phyloP scores from a whole-genome alignment of 2,329 filamentous ascomycete genomes.

The Fusarium udum region DNA sequence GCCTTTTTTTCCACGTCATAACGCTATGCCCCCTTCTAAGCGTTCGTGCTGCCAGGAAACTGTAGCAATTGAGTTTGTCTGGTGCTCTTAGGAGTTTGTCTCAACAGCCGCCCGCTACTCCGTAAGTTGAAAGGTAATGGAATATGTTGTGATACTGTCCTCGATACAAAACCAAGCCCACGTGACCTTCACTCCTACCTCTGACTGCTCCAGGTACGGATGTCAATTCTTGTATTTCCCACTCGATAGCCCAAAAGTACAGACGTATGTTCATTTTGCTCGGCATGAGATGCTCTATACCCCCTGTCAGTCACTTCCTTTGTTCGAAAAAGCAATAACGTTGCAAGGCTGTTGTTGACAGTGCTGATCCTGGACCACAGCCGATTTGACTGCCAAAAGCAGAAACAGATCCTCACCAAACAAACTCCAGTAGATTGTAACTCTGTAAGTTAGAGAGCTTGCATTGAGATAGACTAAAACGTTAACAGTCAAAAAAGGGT shows the following conservation, averaged over 20 bases:
- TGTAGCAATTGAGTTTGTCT: not conserved
- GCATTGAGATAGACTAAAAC: conserved; percentile 12
- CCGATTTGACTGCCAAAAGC: conserved; percentile 21
- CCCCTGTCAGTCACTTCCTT: conserved; percentile 6
- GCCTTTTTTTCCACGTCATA: not conserved
- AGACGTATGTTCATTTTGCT: not conserved
- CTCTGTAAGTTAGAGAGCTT: conserved; percentile 26
- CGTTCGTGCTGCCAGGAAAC: not conserved
- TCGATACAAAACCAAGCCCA: not conserved
- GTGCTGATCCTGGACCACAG: conserved; percentile 19
- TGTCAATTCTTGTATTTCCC: not conserved
- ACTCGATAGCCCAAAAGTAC: not conserved
- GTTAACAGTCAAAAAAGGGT: conserved; percentile 18
- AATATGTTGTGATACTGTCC: not conserved
- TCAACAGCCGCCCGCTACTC: not conserved
- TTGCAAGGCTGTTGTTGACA: not conserved
- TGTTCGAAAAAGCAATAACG: not conserved
- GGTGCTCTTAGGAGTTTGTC: not conserved
- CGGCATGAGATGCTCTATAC: not conserved
- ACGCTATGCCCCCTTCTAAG: not conserved
- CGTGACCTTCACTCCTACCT: conserved; percentile 12
- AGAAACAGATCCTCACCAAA: conserved; percentile 28
- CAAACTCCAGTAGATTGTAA: conserved; percentile 5
- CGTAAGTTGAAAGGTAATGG: not conserved
- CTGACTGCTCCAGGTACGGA: not conserved